Percentiles rank a stretch among this genome's conserved stretches.
phyloP scores from a whole-genome alignment of 1,139 yeast species.

The Starmera stellimalicola region DNA sequence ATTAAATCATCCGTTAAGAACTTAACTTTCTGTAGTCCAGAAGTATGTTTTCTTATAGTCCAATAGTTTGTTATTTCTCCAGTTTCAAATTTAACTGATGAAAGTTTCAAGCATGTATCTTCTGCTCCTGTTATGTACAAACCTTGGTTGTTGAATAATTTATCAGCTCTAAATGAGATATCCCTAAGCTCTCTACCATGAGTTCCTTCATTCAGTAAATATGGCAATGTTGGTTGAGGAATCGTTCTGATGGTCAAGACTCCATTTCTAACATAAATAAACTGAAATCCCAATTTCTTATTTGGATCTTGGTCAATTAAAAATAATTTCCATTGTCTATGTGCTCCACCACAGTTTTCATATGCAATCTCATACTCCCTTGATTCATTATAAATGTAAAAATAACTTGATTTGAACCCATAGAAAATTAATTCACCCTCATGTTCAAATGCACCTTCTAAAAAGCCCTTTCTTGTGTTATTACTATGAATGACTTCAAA shows the following conservation, averaged over 20 bases:
- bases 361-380: slow-evolving; percentile 59
- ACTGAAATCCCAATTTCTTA: slow-evolving; percentile 21
- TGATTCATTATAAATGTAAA: slow-evolving; percentile 79
- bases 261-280: slow-evolving; percentile 50
- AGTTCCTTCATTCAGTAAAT: slow-evolving; percentile 45
- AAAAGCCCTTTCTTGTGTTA: slow-evolving; percentile 61
- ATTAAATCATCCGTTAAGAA: slow-evolving; percentile 49
- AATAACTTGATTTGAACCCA: slow-evolving; percentile 76
- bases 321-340: slow-evolving; percentile 65
- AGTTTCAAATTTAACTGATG: slow-evolving; percentile 28
- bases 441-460: slow-evolving; percentile 59
- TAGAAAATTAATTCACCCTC: slow-evolving; percentile 47
- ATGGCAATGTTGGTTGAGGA: slow-evolving; percentile 17
- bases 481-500: slow-evolving; percentile 42
- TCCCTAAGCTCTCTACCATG: slow-evolving; percentile 88
- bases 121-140: slow-evolving; percentile 75
- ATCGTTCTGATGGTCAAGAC: slow-evolving; percentile 26
- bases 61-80: slow-evolving; percentile 42
- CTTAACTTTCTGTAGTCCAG: slow-evolving; percentile 73
- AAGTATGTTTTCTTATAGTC: slow-evolving; percentile 72
- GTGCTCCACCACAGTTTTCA: slow-evolving; percentile 88
- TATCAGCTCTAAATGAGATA: slow-evolving; percentile 36
- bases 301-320: slow-evolving; percentile 9
- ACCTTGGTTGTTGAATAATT: slow-evolving; percentile 12
- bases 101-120: slow-evolving; percentile 68